Conservation (phyloP, 345 rosid genomes). For the Rhodamnia argentea region DNA sequence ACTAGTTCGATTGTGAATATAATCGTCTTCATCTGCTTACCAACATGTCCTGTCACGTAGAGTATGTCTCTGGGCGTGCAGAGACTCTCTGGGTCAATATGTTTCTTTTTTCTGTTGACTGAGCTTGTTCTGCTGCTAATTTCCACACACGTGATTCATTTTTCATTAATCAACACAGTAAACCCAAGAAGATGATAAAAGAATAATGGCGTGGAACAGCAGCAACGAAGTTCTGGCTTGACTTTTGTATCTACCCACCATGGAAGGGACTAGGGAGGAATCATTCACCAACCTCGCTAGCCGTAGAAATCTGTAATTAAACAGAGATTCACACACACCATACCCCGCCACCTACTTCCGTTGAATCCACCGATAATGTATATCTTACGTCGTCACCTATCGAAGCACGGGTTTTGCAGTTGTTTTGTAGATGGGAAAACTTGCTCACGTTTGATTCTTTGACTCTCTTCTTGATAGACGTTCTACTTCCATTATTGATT, state of each 20-base stretch:
- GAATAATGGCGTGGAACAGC: neutral
- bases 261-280: neutral
- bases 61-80: neutral
- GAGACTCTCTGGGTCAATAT: neutral
- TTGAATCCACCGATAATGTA: neutral
- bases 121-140: neutral
- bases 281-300: neutral
- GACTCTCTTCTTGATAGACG: neutral
- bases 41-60: neutral
- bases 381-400: neutral
- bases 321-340: neutral
- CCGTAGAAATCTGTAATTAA: neutral
- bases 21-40: neutral
- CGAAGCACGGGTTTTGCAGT: neutral
- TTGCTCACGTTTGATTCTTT: neutral
- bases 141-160: neutral
- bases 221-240: neutral
- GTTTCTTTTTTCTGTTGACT: neutral
- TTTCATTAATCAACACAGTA: no score
- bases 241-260: neutral
- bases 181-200: neutral
- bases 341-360: neutral
- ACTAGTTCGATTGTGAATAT: neutral
- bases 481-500: neutral
- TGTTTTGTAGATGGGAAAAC: neutral